phyloP scores from a whole-genome alignment of 768 basidiomycete species.

The Leucosporidium yakuticum region DNA sequence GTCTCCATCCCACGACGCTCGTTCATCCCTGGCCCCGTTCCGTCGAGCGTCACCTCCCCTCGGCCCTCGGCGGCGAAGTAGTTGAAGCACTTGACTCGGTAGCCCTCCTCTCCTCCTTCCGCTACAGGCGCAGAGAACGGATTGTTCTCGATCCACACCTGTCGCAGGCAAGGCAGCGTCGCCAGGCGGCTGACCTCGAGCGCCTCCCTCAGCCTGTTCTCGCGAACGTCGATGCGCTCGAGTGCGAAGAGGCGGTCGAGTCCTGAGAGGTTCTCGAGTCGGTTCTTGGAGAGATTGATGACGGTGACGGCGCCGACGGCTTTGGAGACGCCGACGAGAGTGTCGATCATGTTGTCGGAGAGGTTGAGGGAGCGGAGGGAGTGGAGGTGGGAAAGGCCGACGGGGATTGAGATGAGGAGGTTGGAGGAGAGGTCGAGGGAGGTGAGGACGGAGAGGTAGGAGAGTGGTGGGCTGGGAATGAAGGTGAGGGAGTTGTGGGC shows the following conservation, averaged over 20 bases:
- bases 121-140: constrained; percentile 57
- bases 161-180: constrained; percentile 66
- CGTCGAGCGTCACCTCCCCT: constrained; percentile 22
- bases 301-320: constrained; percentile 68
- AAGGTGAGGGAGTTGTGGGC: constrained; percentile 76
- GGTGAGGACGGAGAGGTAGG: constrained; percentile 64
- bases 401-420: constrained; percentile 72
- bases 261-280: constrained; percentile 90
- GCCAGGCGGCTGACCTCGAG: constrained; percentile 79
- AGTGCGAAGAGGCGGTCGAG: constrained; percentile 81
- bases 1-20: constrained; percentile 17
- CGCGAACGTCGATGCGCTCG: constrained; percentile 74
- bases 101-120: constrained; percentile 52
- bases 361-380: constrained; percentile 87
- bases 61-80: constrained; percentile 81
- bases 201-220: constrained; percentile 72
- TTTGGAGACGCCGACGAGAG: constrained; percentile 78
- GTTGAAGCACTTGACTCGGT: constrained; percentile 72
- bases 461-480: constrained; percentile 60
- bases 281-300: constrained; percentile 76
- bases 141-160: constrained; percentile 81
- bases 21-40: constrained; percentile 5
- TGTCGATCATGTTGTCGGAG: constrained; percentile 96
- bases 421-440: constrained; percentile 77
- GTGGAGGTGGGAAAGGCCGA: constrained; percentile 64